phyloP scores from a whole-genome alignment of 83 land plant species.

The Thuja plicata region DNA sequence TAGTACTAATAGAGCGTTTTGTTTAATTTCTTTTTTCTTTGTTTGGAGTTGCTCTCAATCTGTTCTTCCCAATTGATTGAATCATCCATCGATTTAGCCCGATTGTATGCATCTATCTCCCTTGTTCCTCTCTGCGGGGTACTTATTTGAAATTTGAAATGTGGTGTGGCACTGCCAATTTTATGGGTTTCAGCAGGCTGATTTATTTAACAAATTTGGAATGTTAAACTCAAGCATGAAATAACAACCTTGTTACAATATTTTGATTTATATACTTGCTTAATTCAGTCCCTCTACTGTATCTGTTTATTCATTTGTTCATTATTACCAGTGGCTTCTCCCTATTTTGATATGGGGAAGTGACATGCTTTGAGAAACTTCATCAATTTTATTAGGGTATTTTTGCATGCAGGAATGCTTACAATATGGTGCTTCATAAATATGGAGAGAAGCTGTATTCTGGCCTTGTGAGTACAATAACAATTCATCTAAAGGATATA shows the following conservation, averaged over 20 bases:
- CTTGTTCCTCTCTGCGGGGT: background rate
- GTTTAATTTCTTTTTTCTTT: background rate
- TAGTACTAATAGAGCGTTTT: background rate
- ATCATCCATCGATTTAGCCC: background rate
- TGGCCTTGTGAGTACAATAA: slow-evolving; percentile 90
- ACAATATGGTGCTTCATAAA: slow-evolving; percentile 99
- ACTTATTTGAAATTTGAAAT: background rate
- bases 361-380: background rate
- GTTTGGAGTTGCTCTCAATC: background rate
- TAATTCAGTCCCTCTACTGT: background rate
- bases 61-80: background rate
- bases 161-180: background rate
- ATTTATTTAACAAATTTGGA: background rate
- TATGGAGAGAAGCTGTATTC: slow-evolving; percentile 93
- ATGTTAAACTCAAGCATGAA: background rate
- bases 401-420: slow-evolving; percentile 76
- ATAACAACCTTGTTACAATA: background rate
- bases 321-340: background rate
- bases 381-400: background rate
- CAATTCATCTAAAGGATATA: slow-evolving; percentile 79
- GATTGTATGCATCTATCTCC: background rate
- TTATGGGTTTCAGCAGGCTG: background rate
- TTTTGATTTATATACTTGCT: background rate
- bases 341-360: background rate
- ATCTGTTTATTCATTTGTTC: background rate